Evolutionary conservation across 108 stramenopile genomes (phyloP).

Genomic region (Nannochloropsis salina): DNA sequence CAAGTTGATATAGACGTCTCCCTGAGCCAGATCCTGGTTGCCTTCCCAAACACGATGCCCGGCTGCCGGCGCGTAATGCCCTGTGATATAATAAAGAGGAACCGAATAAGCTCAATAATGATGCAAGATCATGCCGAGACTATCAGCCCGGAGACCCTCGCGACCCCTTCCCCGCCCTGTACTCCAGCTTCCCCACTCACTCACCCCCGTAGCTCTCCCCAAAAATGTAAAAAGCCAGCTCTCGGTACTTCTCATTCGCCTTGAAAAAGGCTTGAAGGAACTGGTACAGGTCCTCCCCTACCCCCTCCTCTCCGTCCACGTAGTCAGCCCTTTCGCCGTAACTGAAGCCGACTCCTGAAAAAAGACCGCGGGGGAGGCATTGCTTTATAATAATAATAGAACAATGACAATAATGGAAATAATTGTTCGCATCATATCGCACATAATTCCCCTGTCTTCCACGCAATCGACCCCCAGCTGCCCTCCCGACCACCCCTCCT

Average conservation of each 20-base stretch:
- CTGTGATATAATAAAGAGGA: background rate
- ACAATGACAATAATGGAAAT: too few relatives aligned
- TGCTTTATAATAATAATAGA: too few relatives aligned
- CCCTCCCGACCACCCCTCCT: background rate
- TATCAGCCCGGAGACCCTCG: background rate
- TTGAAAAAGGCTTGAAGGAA: constrained; percentile 86
- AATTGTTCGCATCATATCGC: too few relatives aligned
- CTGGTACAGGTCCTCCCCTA: constrained; percentile 84
- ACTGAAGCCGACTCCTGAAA: constrained; percentile 80
- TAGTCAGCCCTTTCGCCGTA: constrained; percentile 73
- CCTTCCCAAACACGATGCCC: constrained; percentile 63
- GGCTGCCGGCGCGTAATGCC: constrained; percentile 91
- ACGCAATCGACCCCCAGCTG: too few relatives aligned
- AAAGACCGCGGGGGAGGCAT: background rate
- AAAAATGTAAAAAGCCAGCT: constrained; percentile 53
- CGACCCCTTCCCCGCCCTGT: background rate
- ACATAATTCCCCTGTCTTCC: background rate
- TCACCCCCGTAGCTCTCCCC: constrained; percentile 72
- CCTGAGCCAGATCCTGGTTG: constrained; percentile 50
- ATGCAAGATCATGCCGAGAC: background rate
- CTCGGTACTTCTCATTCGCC: constrained; percentile 67
- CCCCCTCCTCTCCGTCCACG: constrained; percentile 69
- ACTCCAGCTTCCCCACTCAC: background rate
- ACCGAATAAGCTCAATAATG: background rate
- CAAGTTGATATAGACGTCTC: background rate